A percentile compares a stretch with the other conserved stretches of the same genome.
These are phyloP conservation scores for Russula olivacea DNA, from an alignment of 768 basidiomycete genomes.

Conservation along the genomic window DNA sequence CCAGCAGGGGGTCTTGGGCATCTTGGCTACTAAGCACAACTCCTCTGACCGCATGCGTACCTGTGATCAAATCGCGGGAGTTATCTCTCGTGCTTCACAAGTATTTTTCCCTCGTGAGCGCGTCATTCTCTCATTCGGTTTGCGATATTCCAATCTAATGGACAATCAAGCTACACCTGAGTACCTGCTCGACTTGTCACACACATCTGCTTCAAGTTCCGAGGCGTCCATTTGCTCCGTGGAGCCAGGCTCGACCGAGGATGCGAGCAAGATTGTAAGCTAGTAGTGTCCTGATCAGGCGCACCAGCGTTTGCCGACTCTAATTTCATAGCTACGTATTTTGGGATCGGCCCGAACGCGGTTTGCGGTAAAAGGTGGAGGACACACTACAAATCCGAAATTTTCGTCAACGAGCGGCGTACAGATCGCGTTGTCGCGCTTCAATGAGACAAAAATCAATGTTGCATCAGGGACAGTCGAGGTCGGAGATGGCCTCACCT, in stretches of 20 bases:
- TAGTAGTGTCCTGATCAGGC: background rate
- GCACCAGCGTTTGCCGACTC: background rate
- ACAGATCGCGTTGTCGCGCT: background rate
- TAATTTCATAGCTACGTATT: background rate
- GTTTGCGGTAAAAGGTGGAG: constrained; percentile 1
- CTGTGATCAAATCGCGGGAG: background rate
- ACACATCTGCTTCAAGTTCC: constrained; percentile 7
- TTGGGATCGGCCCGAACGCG: background rate
- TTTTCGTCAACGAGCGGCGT: constrained; percentile 1
- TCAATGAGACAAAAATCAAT: background rate
- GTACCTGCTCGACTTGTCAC: constrained; percentile 9
- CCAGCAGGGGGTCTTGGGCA: background rate
- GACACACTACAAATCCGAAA: background rate
- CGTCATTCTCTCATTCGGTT: background rate
- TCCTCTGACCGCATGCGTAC: background rate
- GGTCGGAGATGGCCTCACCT: background rate
- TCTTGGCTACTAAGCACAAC: too few species aligned
- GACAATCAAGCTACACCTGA: constrained; percentile 4
- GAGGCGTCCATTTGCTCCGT: constrained; percentile 19
- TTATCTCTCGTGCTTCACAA: background rate
- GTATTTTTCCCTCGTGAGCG: constrained; percentile 6
- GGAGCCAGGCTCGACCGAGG: constrained; percentile 21
- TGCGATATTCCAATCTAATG: background rate
- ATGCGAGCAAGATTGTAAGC: constrained; percentile 20
- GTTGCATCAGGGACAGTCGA: background rate